A percentile compares a stretch with the other conserved stretches of the same genome.
These are phyloP conservation scores for Apostasia ramifera DNA, from an alignment of 106 monocot species.

Conservation along the genomic window DNA sequence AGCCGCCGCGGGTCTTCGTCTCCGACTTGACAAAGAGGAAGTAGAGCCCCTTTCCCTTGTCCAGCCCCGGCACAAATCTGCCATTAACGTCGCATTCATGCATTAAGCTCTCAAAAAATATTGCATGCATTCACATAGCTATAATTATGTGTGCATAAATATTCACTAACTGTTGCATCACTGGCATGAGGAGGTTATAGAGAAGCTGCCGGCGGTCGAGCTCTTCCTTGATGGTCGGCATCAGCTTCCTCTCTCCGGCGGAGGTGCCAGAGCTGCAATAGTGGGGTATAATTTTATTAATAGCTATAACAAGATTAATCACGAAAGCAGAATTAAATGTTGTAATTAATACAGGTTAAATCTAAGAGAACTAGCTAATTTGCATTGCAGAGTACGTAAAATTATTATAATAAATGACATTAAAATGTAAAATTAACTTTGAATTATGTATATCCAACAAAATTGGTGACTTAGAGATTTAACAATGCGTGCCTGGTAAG, in stretches of 20 bases:
- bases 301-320: no score
- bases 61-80: slow-evolving; percentile 57
- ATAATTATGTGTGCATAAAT: no score
- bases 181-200: slow-evolving; percentile 15
- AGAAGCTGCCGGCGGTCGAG: slow-evolving; percentile 11
- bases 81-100: background rate
- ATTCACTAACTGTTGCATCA: slow-evolving; percentile 55
- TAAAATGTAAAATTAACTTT: no score
- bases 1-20: slow-evolving; percentile 52
- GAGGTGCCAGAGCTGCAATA: slow-evolving; percentile 13
- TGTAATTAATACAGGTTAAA: no score
- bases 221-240: slow-evolving; percentile 12
- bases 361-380: no score
- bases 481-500: slow-evolving; percentile 33
- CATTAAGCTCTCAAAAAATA: no score
- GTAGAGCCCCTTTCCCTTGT: slow-evolving; percentile 66
- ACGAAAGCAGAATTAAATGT: no score
- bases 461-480: background rate
- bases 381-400: no score
- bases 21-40: slow-evolving; percentile 55
- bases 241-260: slow-evolving; percentile 17
- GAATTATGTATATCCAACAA: no score
- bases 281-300: no score
- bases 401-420: no score
- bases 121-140: no score